Evolutionary conservation across 192 early-diverging fungal genomes (phyloP), one percentile per base, ranked within the genome.

Genomic region (Hyaloraphidium curvatum): DNA sequence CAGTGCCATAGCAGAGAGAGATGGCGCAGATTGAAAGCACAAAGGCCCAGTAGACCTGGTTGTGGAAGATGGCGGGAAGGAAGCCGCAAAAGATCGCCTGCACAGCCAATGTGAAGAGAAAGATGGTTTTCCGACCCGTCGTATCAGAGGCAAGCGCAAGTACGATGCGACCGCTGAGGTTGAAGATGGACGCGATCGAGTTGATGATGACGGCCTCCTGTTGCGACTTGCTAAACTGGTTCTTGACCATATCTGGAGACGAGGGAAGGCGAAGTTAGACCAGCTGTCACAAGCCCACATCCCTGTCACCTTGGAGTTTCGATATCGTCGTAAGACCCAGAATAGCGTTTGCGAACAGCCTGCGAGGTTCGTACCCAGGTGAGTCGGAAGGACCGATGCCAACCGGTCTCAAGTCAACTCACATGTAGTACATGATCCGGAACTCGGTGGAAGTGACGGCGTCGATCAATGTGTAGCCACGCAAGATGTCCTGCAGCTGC

Each of bases 21-120:
- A 81, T 72, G 37, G 73, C 33, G 72, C 76, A 82, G 52, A 77
- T 70, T 2, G 71, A 62, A 17, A 75, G 52, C 19, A 83, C 62
- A 64, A 75, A 80, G 4, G 67, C 65, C 65, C 72, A 71, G 53
- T 77, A 82, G 50, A 60, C 60, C 21, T 55, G 64, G 33, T 37
- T 37, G 33, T 37, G 7, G 33, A 37, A 37, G n/a, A 37, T 37
- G 33, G 9, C n/a, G 9, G 33, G 33, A n/a, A 37, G n/a, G n/a
- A n/a, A 7, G n/a, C 9, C 33, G n/a, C 33, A 37, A 37, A 37
- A 11, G n/a, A 37, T 37, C 9, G n/a, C n/a, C 33, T 37, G 33
- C 33, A n/a, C 33, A 37, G 9, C 33, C 33, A 37, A 37, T 11
- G 7, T 37, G n/a, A 37, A 11, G 9, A 37, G n/a, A n/a, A 11